A percentile compares a stretch with the other conserved stretches of the same genome.
Evolutionary conservation across 2,329 filamentous ascomycete species (phyloP).

Genomic region (Botrytis pseudocinerea): DNA sequence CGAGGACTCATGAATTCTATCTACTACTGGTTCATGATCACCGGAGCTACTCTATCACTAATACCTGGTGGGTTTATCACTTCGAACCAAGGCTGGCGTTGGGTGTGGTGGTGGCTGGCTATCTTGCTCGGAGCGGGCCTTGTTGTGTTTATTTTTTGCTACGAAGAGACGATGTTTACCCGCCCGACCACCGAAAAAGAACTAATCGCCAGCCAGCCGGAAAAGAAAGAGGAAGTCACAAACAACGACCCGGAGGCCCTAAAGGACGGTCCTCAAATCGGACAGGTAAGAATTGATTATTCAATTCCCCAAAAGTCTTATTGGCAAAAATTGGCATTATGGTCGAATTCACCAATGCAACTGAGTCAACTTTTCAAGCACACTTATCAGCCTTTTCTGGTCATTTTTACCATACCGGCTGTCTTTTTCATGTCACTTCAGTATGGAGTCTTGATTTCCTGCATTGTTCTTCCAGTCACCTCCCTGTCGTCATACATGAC

Average conservation of each 20-base stretch:
- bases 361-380: not conserved
- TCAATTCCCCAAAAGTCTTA: not conserved
- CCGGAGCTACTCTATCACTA: not conserved
- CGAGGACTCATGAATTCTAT: not conserved
- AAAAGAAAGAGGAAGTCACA: not conserved
- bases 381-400: not conserved
- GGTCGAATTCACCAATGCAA: not conserved
- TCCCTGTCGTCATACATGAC: not conserved
- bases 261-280: not conserved
- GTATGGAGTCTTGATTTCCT: not conserved
- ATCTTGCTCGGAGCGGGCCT: not conserved
- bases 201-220: not conserved
- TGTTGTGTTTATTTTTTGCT: not conserved
- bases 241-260: not conserved
- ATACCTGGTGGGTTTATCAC: not conserved
- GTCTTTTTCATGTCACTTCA: not conserved
- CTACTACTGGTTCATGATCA: not conserved
- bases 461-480: not conserved
- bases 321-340: not conserved
- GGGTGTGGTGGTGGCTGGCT: slow-evolving; percentile 1
- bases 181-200: not conserved
- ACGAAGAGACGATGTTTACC: not conserved
- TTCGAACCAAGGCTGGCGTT: not conserved
- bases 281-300: not conserved
- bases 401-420: not conserved